These are phyloP conservation scores for Phytophthora sp. DNA, from an alignment of 352 stramenopile genomes.

Conservation along the genomic window DNA sequence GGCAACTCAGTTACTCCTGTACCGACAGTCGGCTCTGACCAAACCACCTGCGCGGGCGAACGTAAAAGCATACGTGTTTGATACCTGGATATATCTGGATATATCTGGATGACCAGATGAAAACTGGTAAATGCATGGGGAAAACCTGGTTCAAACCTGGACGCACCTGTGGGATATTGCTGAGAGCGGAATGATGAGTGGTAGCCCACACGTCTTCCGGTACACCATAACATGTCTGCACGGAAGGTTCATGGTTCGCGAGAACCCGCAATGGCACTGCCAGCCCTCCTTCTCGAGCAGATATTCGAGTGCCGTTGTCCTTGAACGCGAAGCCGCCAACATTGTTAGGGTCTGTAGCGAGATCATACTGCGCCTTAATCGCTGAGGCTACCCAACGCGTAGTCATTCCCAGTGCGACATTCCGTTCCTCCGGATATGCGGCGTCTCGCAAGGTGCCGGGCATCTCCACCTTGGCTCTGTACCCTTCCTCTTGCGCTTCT, in stretches of 20 bases:
- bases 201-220: not conserved
- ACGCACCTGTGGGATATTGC: constrained; percentile 8
- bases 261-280: constrained; percentile 13
- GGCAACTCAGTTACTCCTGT: not conserved
- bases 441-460: not conserved
- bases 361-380: constrained; percentile 1
- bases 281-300: constrained; percentile 4
- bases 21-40: not conserved
- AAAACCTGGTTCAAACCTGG: constrained; percentile 16
- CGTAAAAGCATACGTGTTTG: not conserved
- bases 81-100: constrained; percentile 3
- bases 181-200: constrained; percentile 9
- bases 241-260: constrained; percentile 10
- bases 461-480: not conserved
- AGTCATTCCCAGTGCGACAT: not conserved
- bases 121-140: not conserved
- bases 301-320: constrained; percentile 5
- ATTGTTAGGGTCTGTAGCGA: not conserved
- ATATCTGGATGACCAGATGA: not conserved
- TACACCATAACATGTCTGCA: constrained; percentile 8
- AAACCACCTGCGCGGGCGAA: constrained; percentile 3
- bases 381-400: not conserved
- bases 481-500: not conserved
- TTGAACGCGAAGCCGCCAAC: not conserved
- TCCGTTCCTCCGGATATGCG: not conserved